Conservation (phyloP, 139 green algal species). For the Chlamydomonas schloesseri region DNA sequence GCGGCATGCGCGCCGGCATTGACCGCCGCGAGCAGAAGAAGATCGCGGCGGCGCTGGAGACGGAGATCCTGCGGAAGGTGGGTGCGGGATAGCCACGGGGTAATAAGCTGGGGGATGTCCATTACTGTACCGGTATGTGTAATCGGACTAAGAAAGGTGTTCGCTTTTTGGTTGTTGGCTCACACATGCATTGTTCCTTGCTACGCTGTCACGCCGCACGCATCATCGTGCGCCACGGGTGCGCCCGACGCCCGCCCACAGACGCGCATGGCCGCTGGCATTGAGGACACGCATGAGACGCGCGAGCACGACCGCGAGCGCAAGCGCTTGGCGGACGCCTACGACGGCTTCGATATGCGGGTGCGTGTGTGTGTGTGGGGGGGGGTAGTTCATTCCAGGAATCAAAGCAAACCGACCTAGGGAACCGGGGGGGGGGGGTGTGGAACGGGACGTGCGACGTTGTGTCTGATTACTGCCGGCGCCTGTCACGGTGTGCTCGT, state of each 20-base stretch:
- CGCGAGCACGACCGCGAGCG: constrained; percentile 67
- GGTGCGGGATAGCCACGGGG: too few species aligned
- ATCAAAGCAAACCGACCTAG: not conserved
- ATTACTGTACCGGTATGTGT: too few species aligned
- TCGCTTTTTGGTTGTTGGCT: too few species aligned
- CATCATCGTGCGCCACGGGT: too few species aligned
- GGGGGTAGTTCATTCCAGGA: too few species aligned
- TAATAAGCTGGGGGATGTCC: not conserved
- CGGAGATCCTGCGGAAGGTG: constrained; percentile 64
- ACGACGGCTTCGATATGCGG: constrained; percentile 82
- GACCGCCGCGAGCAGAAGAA: constrained; percentile 97
- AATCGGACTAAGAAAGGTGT: too few species aligned
- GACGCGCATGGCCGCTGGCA: constrained; percentile 43
- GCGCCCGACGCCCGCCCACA: not conserved
- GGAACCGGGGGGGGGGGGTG: not conserved
- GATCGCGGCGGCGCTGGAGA: constrained; percentile 74
- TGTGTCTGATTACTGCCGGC: too few species aligned
- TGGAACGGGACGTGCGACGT: too few species aligned
- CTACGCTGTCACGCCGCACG: too few species aligned
- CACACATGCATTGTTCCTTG: not conserved
- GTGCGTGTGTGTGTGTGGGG: constrained; percentile 34
- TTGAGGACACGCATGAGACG: constrained; percentile 74
- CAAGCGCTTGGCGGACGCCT: constrained; percentile 75
- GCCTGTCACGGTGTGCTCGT: too few species aligned
- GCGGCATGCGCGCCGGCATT: constrained; percentile 92